Conservation (phyloP, 768 basidiomycete species). For the Dentipellis fragilis region DNA sequence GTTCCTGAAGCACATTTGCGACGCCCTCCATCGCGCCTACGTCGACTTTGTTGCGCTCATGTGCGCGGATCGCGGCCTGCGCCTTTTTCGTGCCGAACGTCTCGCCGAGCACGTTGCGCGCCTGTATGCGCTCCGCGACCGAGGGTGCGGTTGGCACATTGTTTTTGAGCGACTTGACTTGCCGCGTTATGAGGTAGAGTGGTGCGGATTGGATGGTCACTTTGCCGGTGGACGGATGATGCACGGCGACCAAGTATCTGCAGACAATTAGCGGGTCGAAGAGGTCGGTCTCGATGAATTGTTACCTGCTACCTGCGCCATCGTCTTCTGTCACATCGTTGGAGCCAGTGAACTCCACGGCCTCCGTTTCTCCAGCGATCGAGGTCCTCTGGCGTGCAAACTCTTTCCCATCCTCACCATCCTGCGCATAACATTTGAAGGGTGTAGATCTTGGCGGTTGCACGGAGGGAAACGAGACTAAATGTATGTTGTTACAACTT, state of each 20-base stretch:
- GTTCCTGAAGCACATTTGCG: constrained; percentile 70
- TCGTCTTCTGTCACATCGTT: constrained; percentile 36
- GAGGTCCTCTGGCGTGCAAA: constrained; percentile 29
- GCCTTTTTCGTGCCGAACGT: constrained; percentile 95
- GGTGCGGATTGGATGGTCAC: constrained; percentile 60
- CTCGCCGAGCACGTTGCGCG: constrained; percentile 74
- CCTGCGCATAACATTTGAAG: constrained; percentile 51
- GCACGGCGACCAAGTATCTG: constrained; percentile 80
- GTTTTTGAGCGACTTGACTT: constrained; percentile 78
- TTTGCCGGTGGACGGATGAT: constrained; percentile 65
- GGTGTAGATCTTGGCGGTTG: constrained; percentile 45
- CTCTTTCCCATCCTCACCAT: constrained; percentile 17
- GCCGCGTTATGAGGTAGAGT: constrained; percentile 59
- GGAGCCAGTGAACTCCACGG: constrained; percentile 72
- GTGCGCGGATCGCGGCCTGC: constrained; percentile 72
- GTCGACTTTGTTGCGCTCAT: constrained; percentile 86
- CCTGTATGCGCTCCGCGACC: constrained; percentile 46
- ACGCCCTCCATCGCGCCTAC: constrained; percentile 81
- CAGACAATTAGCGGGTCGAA: background rate
- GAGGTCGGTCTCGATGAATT: background rate
- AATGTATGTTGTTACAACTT: background rate
- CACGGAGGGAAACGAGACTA: constrained; percentile 59
- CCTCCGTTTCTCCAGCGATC: constrained; percentile 76
- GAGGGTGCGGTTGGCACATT: constrained; percentile 41
- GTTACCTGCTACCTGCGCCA: constrained; percentile 57